These are phyloP conservation scores for Mortierella sp. DNA, from an alignment of 371 early-diverging fungal genomes.

Conservation along the genomic window DNA sequence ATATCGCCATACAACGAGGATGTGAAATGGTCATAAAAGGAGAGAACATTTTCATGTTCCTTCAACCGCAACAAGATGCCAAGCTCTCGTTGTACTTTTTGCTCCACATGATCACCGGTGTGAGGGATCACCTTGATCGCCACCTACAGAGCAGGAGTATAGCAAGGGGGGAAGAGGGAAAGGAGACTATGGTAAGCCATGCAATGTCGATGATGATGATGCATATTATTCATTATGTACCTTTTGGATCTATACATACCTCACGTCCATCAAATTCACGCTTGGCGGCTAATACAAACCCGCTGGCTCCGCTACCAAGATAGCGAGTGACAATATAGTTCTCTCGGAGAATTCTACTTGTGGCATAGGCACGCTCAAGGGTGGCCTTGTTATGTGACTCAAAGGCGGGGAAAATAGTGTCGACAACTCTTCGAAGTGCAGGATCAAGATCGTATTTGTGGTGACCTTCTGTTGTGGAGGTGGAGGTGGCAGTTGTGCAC, in stretches of 20 bases:
- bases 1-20: slow-evolving; percentile 36
- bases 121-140: slow-evolving; percentile 54
- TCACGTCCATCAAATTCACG: slow-evolving; percentile 34
- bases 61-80: slow-evolving; percentile 36
- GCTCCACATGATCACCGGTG: slow-evolving; percentile 34
- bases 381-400: slow-evolving; percentile 31
- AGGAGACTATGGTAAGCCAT: neutral
- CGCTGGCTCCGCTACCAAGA: slow-evolving; percentile 48
- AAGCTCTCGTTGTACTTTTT: slow-evolving; percentile 43
- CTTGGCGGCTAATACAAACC: slow-evolving; percentile 42
- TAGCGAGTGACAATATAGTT: slow-evolving; percentile 36
- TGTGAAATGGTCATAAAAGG: slow-evolving; percentile 40
- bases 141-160: slow-evolving; percentile 20
- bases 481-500: neutral
- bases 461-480: neutral
- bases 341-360: slow-evolving; percentile 31
- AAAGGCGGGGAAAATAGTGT: slow-evolving; percentile 38
- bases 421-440: slow-evolving; percentile 28
- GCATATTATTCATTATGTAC: neutral
- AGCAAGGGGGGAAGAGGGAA: neutral
- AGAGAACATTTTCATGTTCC: slow-evolving; percentile 52
- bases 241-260: slow-evolving; percentile 11
- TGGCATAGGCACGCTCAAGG: slow-evolving; percentile 41
- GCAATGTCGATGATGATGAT: neutral
- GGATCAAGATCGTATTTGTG: slow-evolving; percentile 34